Conservation (phyloP, 345 rosid species). For the Gossypioides kirkii region DNA sequence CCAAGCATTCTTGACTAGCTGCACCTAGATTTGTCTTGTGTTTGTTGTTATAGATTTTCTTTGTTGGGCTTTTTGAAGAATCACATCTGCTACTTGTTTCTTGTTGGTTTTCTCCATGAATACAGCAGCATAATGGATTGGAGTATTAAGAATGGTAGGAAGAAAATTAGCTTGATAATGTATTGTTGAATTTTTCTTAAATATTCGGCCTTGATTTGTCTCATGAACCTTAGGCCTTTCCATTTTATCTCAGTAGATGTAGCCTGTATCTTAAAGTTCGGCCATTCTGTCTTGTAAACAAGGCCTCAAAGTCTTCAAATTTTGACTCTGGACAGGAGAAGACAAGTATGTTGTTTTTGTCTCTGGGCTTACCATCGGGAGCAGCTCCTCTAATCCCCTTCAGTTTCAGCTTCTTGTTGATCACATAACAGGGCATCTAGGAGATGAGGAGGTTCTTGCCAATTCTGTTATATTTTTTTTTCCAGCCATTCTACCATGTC, state of each 20-base stretch:
- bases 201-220: neutral
- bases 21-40: neutral
- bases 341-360: conserved; percentile 78
- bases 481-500: conserved; percentile 10
- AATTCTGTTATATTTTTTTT: conserved; percentile 12
- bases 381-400: conserved; percentile 67
- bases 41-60: neutral
- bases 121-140: neutral
- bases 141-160: neutral
- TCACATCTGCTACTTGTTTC: neutral
- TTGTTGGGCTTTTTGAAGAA: neutral
- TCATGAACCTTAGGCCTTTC: neutral
- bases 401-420: conserved; percentile 92
- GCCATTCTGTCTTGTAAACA: conserved; percentile 5
- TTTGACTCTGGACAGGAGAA: conserved; percentile 49
- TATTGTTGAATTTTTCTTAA: conserved; percentile 2
- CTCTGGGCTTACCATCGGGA: conserved; percentile 78
- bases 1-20: neutral
- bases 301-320: conserved; percentile 20
- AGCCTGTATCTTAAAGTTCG: neutral
- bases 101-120: neutral
- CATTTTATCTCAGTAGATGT: neutral
- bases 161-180: neutral
- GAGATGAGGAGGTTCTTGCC: conserved; percentile 70
- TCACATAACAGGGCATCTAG: conserved; percentile 88